Conservation (phyloP, 768 basidiomycete genomes). For the Crassisporium funariophilum region DNA sequence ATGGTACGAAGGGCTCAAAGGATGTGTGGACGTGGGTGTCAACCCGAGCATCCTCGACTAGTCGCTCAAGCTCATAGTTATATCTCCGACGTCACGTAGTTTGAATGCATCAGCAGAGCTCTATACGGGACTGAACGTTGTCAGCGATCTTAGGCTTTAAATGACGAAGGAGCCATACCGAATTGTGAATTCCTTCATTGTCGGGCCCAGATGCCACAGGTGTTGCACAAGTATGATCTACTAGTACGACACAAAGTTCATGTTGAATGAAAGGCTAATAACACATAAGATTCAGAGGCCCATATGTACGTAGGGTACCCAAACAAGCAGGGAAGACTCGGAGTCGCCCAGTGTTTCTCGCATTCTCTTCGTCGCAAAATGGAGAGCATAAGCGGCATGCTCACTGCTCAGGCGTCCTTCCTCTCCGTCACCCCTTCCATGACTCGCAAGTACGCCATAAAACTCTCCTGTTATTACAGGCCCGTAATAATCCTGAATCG, state of each 20-base stretch:
- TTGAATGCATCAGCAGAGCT: conserved; percentile 13
- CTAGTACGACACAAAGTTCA: no score
- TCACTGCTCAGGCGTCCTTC: conserved; percentile 1
- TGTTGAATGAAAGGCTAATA: no score
- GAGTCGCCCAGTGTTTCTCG: conserved; percentile 5
- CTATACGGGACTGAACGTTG: conserved; percentile 4
- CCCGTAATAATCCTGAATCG: conserved; percentile 33
- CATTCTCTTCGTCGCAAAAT: conserved; percentile 15
- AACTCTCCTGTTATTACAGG: conserved; percentile 31
- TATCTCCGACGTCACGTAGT: conserved; percentile 25
- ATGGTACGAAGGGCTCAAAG: no score
- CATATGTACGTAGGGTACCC: conserved; percentile 23
- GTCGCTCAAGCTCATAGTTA: conserved; percentile 34
- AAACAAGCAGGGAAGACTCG: conserved; percentile 9
- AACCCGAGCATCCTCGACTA: conserved; percentile 2
- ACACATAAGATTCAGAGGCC: no score
- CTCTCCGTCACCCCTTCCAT: not conserved
- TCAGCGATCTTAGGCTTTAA: not conserved
- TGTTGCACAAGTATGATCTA: no score
- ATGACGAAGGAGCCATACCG: no score
- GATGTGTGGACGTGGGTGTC: no score
- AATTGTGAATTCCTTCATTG: not conserved
- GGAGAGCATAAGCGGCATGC: conserved; percentile 19
- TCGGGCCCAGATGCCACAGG: no score
- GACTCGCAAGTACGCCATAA: conserved; percentile 21